A percentile compares a stretch with the other conserved stretches of the same genome.
Conservation (phyloP, 2,329 filamentous ascomycete genomes). For the Beauveria varroae region DNA sequence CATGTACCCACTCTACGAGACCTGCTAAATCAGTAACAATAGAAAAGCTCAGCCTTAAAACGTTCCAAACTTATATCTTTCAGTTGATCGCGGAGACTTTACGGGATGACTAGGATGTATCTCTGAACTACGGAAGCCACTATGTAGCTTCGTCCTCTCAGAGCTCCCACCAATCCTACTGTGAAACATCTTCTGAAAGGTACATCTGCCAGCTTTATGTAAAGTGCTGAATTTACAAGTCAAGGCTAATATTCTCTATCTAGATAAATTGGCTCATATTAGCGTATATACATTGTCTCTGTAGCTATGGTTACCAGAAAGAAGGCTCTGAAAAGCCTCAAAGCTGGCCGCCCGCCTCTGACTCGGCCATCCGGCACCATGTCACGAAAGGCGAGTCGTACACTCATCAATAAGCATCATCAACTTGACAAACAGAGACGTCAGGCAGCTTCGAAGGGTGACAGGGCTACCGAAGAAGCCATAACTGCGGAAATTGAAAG, state of each 20-base stretch:
- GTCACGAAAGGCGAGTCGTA: constrained; percentile 56
- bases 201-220: not conserved
- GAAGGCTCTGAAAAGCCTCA: constrained; percentile 36
- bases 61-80: not conserved
- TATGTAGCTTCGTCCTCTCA: not conserved
- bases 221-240: not conserved
- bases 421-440: constrained; percentile 55
- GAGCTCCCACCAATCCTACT: not conserved
- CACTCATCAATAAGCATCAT: constrained; percentile 59
- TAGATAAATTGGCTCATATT: too few relatives aligned
- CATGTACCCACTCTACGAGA: not conserved
- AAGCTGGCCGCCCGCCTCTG: constrained; percentile 49
- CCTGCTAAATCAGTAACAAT: not conserved
- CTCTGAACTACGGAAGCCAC: not conserved
- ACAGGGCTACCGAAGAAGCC: constrained; percentile 36
- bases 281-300: not conserved
- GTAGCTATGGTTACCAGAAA: constrained; percentile 38
- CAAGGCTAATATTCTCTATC: not conserved
- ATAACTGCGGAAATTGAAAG: constrained; percentile 47
- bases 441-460: constrained; percentile 47
- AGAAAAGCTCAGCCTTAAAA: constrained; percentile 5
- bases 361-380: constrained; percentile 47
- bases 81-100: not conserved
- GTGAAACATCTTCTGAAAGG: not conserved
- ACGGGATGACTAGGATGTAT: not conserved